A percentile compares a stretch with the other conserved stretches of the same genome.
phyloP scores from a whole-genome alignment of 2,329 filamentous ascomycete species.

The Stylonectria norvegica region DNA sequence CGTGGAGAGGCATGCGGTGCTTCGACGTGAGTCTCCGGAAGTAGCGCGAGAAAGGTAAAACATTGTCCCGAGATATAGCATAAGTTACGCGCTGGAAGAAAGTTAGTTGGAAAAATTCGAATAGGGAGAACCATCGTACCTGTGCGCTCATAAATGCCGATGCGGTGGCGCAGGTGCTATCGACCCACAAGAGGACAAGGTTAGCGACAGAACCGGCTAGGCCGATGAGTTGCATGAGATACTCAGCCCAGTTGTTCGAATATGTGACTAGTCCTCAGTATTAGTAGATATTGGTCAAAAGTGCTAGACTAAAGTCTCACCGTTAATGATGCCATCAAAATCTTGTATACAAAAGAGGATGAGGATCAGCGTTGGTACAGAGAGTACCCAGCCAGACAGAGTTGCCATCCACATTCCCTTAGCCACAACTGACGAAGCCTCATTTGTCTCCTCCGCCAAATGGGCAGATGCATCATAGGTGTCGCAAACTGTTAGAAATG shows the following conservation, averaged over 20 bases:
- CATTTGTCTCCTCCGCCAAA: constrained; percentile 7
- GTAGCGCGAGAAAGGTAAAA: constrained; percentile 1
- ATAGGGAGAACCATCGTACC: background rate
- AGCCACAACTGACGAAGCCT: constrained; percentile 3
- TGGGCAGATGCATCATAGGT: constrained; percentile 7
- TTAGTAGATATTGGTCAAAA: background rate
- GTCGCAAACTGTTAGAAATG: constrained; percentile 1
- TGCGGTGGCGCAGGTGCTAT: constrained; percentile 7
- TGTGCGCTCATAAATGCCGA: constrained; percentile 1
- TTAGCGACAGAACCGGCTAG: constrained; percentile 4
- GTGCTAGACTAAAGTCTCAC: background rate
- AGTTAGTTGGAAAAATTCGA: background rate
- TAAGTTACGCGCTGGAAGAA: constrained; percentile 4
- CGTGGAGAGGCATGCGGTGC: constrained; percentile 2
- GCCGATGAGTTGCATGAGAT: constrained; percentile 5
- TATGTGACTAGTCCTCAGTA: background rate
- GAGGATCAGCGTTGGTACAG: constrained; percentile 6
- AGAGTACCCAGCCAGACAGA: constrained; percentile 1
- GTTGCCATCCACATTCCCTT: constrained; percentile 7
- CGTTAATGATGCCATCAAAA: constrained; percentile 4
- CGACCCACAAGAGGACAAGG: constrained; percentile 6
- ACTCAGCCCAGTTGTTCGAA: constrained; percentile 10
- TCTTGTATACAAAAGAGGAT: constrained; percentile 8
- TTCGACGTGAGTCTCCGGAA: constrained; percentile 1
- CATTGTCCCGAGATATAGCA: constrained; percentile 7